Evolutionary conservation across 2,329 filamentous ascomycete genomes (phyloP), one percentile per base, ranked within the genome.

Genomic region (Exophiala spinifera): DNA sequence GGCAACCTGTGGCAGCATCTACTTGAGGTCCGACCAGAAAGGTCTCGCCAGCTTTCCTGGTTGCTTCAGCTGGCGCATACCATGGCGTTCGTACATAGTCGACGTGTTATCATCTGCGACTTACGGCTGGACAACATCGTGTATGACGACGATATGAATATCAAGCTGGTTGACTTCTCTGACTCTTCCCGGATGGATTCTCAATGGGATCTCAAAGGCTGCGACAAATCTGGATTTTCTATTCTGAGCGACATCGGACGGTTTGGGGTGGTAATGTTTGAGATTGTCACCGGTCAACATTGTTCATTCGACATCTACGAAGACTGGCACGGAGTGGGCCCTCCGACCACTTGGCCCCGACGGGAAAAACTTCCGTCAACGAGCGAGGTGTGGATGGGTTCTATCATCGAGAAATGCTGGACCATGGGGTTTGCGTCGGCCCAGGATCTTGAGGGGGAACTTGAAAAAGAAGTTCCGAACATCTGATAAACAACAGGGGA

Each of bases 221-320:
- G 57, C 11, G 61, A 69, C 50, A 64, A 69, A 25, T 53, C 59
- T 36, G 66, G 64, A 21, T 69, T 60, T 49, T 64, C 64, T 1
- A 60, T 63, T 13, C 57, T 61, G 19, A 67, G 61, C 13, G 66
- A 70, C 52, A 65, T 71, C 46, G 65, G 64, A 2, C 62, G 63
- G 20, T 60, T 70, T 17, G 67, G 66, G 6, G 56, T 63, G 23
- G 66, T 69, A 14, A 66, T 69, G 25, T 70, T 65, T 47, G 62
- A 68, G 53, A 55, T 69, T 15, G 47, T 64, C 3, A 64, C 64
- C 14, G 60, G 59, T 10, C 31, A 53, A 3, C 51, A 53, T 13
- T 67, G 58, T 51, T 57, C 63, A 31, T 64, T 67, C 42, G 34
- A 37, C 34, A 37, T 37, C 15, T 64, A 61, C 40, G 53, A 63